Percentiles rank a stretch among this genome's conserved stretches.
Conservation (phyloP, 805 yeast species). For the Scheffersomyces lignosus region DNA sequence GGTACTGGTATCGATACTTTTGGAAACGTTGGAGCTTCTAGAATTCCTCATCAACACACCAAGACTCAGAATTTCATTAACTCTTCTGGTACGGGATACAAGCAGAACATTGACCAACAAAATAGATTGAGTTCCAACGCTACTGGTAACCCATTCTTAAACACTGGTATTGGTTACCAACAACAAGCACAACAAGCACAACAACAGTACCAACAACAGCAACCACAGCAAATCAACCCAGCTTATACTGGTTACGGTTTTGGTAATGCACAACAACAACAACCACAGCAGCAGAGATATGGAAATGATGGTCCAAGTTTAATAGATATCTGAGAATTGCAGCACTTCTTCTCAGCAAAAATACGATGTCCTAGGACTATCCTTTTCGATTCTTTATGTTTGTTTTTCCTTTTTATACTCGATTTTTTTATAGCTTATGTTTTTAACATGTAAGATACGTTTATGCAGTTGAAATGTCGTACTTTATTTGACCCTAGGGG, state of each 20-base stretch:
- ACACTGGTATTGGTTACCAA: conserved; percentile 54
- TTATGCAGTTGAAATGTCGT: too few relatives aligned
- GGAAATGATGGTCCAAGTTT: conserved; percentile 44
- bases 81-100: conserved; percentile 84
- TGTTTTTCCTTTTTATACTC: background rate
- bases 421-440: background rate
- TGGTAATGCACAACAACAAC: conserved; percentile 65
- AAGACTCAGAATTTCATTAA: conserved; percentile 77
- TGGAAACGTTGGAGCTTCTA: conserved; percentile 79
- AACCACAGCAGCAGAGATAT: conserved; percentile 25
- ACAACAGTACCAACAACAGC: conserved; percentile 13
- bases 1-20: conserved; percentile 95
- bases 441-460: too few relatives aligned
- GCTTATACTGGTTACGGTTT: conserved; percentile 93
- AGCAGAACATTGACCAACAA: conserved; percentile 42
- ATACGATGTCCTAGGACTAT: background rate
- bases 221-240: conserved; percentile 59
- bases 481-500: too few relatives aligned
- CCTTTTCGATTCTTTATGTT: background rate
- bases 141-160: conserved; percentile 60
- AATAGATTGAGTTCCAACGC: conserved; percentile 35
- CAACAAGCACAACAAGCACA: conserved; percentile 20
- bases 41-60: conserved; percentile 93
- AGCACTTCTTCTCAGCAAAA: background rate
- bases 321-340: conserved; percentile 38